A percentile compares a stretch with the other conserved stretches of the same genome.
Evolutionary conservation across 345 rosid genomes (phyloP).

Genomic region (Garcia nutans): DNA sequence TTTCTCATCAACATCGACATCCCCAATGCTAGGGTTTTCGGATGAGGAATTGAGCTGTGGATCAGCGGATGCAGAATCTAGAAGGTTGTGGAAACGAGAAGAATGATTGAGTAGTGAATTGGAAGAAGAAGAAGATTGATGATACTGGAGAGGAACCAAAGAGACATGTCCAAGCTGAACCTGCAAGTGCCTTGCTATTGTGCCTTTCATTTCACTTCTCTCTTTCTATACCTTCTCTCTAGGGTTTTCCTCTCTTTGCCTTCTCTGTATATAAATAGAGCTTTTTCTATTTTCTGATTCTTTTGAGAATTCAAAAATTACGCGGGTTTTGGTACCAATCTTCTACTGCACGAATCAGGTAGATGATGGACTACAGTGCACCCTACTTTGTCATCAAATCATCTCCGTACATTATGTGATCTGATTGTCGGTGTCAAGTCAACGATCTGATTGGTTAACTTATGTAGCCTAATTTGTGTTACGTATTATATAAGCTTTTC

Average conservation of each 20-base stretch:
- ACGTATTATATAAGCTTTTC: slow-evolving; percentile 13
- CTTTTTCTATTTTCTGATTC: neutral
- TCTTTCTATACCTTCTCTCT: slow-evolving; percentile 27
- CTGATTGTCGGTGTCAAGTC: neutral
- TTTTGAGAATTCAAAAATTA: slow-evolving; percentile 18
- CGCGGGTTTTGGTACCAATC: slow-evolving; percentile 7
- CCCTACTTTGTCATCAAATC: neutral
- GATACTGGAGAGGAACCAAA: slow-evolving; percentile 21
- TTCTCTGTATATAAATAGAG: neutral
- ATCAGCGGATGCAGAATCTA: slow-evolving; percentile 44
- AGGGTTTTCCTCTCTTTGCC: slow-evolving; percentile 32
- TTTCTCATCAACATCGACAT: slow-evolving; percentile 43
- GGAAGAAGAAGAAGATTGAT: slow-evolving; percentile 27
- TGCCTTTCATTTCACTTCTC: slow-evolving; percentile 46
- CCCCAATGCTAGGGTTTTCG: slow-evolving; percentile 24
- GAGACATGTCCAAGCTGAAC: slow-evolving; percentile 44
- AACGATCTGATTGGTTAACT: neutral
- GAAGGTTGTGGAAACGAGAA: slow-evolving; percentile 41
- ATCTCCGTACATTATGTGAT: neutral
- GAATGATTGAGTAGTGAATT: neutral
- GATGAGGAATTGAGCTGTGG: slow-evolving; percentile 16
- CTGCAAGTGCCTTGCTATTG: slow-evolving; percentile 42
- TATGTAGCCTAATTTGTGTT: too few relatives aligned
- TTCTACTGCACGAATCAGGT: neutral
- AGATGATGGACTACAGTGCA: neutral